Evolutionary conservation across 176 grass and related monocot genomes (phyloP).

Genomic region (Poa annua): DNA sequence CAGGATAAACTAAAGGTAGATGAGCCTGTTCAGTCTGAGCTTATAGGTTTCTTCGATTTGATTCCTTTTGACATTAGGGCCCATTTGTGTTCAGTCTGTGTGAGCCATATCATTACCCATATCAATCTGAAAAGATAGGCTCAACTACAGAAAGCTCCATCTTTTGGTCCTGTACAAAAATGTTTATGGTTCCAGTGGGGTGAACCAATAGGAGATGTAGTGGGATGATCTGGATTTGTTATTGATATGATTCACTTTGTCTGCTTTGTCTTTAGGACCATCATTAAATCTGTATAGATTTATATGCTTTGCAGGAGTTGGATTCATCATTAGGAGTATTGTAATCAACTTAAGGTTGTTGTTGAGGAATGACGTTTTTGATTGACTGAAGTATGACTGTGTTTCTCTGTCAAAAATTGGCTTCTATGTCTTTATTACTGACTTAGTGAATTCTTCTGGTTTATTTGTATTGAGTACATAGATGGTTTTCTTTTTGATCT

Average conservation of each 20-base stretch:
- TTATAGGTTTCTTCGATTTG: no score
- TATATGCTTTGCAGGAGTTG: slow-evolving; percentile 5
- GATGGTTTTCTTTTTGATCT: background rate
- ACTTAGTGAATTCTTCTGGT: background rate
- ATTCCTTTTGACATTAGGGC: no score
- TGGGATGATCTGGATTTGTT: background rate
- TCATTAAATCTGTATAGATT: background rate
- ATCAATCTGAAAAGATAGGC: background rate
- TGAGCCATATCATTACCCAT: background rate
- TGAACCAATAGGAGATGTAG: background rate
- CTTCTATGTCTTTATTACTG: slow-evolving; percentile 8
- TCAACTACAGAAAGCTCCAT: background rate
- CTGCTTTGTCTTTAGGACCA: background rate
- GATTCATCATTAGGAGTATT: background rate
- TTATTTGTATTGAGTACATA: background rate
- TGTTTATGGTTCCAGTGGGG: background rate
- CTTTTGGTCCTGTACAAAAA: background rate
- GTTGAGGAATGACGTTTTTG: background rate
- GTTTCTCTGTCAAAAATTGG: background rate
- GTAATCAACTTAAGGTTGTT: background rate
- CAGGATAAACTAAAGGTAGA: no score
- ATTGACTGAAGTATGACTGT: background rate
- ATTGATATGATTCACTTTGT: background rate
- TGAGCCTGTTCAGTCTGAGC: background rate
- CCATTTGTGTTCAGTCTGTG: no score